Percentiles rank a stretch among this genome's conserved stretches.
Conservation (phyloP, 257 asterid genomes). For the Plectranthus barbatus region DNA sequence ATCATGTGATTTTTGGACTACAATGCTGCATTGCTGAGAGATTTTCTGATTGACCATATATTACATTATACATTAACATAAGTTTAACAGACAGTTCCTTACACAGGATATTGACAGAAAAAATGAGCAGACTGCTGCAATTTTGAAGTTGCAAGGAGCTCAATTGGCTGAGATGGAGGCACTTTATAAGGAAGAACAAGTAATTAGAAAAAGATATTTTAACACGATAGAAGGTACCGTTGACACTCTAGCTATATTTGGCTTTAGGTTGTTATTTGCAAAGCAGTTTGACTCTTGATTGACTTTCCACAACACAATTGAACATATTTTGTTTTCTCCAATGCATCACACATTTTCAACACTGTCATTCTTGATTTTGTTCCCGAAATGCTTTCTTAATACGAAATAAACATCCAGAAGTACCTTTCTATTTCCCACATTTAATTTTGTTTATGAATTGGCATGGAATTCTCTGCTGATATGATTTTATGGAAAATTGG, state of each 20-base stretch:
- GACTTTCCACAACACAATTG: background rate
- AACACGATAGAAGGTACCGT: slow-evolving; percentile 83
- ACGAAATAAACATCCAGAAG: background rate
- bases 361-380: background rate
- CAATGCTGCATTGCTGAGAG: no score
- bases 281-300: background rate
- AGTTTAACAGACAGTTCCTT: slow-evolving; percentile 11
- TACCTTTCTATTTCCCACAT: background rate
- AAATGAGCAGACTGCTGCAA: slow-evolving; percentile 95
- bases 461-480: background rate
- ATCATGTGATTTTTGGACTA: no score
- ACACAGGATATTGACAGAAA: slow-evolving; percentile 83
- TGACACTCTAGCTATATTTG: background rate
- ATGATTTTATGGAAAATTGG: background rate
- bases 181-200: slow-evolving; percentile 93
- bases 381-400: background rate
- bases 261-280: background rate
- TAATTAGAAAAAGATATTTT: slow-evolving; percentile 79
- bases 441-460: background rate
- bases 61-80: background rate
- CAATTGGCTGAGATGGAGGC: slow-evolving; percentile 91
- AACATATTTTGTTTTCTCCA: background rate
- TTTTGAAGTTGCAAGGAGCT: slow-evolving; percentile 92
- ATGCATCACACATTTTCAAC: background rate
- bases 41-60: background rate